These are phyloP conservation scores for Diphasiastrum complanatum DNA, from an alignment of 83 land plant species.

Conservation along the genomic window DNA sequence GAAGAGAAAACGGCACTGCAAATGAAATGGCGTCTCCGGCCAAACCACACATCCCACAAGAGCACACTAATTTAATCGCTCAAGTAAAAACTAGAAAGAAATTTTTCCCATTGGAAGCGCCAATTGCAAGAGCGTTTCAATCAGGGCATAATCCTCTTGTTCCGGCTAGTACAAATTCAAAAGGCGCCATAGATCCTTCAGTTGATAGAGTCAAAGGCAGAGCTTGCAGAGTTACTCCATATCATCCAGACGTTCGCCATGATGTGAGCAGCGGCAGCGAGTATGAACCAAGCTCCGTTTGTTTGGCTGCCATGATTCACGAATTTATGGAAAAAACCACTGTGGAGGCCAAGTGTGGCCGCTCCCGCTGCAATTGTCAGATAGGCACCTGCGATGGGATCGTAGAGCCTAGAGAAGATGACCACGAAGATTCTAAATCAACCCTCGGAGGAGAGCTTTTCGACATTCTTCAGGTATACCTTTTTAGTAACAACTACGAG, in stretches of 20 bases:
- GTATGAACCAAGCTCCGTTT: slow-evolving; percentile 77
- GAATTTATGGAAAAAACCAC: slow-evolving; percentile 63
- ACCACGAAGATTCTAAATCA: slow-evolving; percentile 37
- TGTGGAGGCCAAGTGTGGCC: slow-evolving; percentile 37
- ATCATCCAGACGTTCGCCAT: slow-evolving; percentile 3
- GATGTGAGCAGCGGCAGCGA: slow-evolving; percentile 35
- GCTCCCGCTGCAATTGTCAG: slow-evolving; percentile 64
- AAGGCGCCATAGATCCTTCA: slow-evolving; percentile 9
- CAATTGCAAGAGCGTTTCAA: too few relatives aligned
- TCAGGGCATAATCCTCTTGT: too few relatives aligned
- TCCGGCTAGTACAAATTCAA: too few relatives aligned
- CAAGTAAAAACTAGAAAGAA: too few relatives aligned
- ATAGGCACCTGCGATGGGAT: slow-evolving; percentile 41
- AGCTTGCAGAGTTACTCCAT: neutral
- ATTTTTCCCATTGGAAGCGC: too few relatives aligned
- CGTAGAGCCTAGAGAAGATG: slow-evolving; percentile 34
- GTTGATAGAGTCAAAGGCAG: slow-evolving; percentile 4
- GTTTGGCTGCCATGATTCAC: slow-evolving; percentile 75
- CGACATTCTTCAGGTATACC: slow-evolving; percentile 52
- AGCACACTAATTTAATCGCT: too few relatives aligned
- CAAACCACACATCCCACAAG: slow-evolving; percentile 5
- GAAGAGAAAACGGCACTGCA: neutral
- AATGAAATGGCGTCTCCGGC: neutral
- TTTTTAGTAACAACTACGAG: neutral
- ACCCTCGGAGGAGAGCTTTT: slow-evolving; percentile 31